phyloP scores from a whole-genome alignment of 106 monocot species.

The Acanthochlamys bracteata region DNA sequence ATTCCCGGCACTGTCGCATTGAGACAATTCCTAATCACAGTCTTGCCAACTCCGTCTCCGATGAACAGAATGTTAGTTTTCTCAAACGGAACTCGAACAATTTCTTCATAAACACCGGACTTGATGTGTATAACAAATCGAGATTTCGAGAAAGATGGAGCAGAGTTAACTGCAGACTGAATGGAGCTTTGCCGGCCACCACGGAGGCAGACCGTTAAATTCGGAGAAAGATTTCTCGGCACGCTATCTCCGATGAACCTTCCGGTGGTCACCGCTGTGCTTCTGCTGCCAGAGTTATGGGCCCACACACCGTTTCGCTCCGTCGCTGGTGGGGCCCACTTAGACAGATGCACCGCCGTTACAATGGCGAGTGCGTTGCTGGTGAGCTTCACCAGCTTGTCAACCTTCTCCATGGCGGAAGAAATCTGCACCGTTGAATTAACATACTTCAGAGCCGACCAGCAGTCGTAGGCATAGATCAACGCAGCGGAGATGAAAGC shows the following conservation, averaged over 20 bases:
- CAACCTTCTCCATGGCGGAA: conserved; percentile 43
- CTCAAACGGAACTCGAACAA: conserved; percentile 50
- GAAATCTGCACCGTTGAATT: conserved; percentile 43
- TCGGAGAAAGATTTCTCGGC: background rate
- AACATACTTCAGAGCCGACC: conserved; percentile 59
- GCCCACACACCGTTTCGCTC: conserved; percentile 82
- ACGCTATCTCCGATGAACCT: too few species aligned
- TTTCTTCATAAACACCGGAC: conserved; percentile 63
- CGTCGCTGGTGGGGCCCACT: conserved; percentile 66
- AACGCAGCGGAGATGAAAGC: conserved; percentile 51
- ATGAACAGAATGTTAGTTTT: conserved; percentile 63
- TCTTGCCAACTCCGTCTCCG: conserved; percentile 77
- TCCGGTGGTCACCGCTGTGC: conserved; percentile 50
- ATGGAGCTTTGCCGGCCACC: conserved; percentile 49
- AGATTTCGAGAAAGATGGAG: conserved; percentile 26
- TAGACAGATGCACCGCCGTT: conserved; percentile 39
- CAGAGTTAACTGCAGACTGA: conserved; percentile 60
- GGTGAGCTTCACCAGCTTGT: conserved; percentile 28
- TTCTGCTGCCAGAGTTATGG: conserved; percentile 4
- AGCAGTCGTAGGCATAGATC: conserved; percentile 76
- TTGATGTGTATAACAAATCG: conserved; percentile 55
- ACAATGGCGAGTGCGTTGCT: conserved; percentile 65
- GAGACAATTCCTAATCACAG: conserved; percentile 58
- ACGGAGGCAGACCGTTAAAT: conserved; percentile 46
- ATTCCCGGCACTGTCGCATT: conserved; percentile 37